Percentiles rank a stretch among this genome's conserved stretches.
Conservation (phyloP, 495 filamentous ascomycete species). For the Beverwykella pulmonaria region DNA sequence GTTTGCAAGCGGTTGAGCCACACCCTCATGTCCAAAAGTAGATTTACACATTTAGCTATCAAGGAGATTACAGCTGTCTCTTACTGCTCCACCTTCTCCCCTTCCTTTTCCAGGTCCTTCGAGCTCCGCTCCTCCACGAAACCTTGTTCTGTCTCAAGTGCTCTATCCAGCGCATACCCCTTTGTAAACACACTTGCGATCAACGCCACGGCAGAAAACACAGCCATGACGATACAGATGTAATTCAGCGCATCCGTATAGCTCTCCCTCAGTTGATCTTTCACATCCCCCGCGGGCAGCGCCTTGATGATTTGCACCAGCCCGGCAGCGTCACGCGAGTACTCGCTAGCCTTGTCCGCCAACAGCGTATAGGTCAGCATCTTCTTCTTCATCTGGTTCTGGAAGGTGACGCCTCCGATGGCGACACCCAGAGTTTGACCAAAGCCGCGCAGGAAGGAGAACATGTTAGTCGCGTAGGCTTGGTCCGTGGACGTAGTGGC, state of each 20-base stretch:
- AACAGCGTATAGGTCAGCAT: conserved; percentile 44
- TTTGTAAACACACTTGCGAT: conserved; percentile 55
- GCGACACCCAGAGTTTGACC: conserved; percentile 68
- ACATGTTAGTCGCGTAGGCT: conserved; percentile 58
- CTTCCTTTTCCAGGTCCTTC: conserved; percentile 22
- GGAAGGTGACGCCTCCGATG: conserved; percentile 61
- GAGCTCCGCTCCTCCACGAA: conserved; percentile 44
- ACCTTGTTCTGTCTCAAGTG: conserved; percentile 45
- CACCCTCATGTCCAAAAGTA: neutral
- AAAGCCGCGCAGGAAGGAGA: conserved; percentile 61
- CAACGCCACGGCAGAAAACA: conserved; percentile 54
- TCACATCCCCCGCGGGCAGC: conserved; percentile 41
- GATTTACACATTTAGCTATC: neutral
- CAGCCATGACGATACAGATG: conserved; percentile 53
- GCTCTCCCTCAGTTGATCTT: conserved; percentile 42
- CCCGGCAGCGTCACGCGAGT: conserved; percentile 51
- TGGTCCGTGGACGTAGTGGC: conserved; percentile 50
- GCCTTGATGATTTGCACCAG: conserved; percentile 51
- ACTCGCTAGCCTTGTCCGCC: conserved; percentile 43
- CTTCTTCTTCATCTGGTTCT: conserved; percentile 57
- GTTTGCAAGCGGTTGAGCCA: no score
- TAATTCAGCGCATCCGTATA: conserved; percentile 47
- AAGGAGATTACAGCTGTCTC: neutral
- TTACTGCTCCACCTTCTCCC: neutral
- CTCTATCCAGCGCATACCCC: conserved; percentile 44